phyloP scores from a whole-genome alignment of 805 yeast genomes.

The Saturnispora diversa region DNA sequence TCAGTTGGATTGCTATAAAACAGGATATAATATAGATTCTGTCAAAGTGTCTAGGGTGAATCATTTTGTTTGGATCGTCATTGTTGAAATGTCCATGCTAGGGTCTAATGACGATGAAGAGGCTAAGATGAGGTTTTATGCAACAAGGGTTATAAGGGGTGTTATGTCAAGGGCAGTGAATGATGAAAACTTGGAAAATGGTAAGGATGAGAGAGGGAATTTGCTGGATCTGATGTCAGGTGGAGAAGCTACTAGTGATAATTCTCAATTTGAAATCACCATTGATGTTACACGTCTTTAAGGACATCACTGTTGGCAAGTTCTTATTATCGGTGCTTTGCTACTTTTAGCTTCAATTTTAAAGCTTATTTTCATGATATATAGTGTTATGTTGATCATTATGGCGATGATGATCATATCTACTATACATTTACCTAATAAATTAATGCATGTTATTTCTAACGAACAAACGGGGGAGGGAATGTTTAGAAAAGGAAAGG shows the following conservation, averaged over 20 bases:
- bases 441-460: too few relatives aligned
- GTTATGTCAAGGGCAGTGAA: constrained; percentile 23
- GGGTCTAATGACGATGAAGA: constrained; percentile 75
- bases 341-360: neutral
- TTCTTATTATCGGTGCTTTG: neutral
- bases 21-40: constrained; percentile 39
- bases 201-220: neutral
- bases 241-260: constrained; percentile 18
- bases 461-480: too few relatives aligned
- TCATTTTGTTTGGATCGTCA: constrained; percentile 49
- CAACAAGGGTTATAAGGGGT: constrained; percentile 35
- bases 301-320: neutral
- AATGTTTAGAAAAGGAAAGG: too few relatives aligned
- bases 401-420: too few relatives aligned
- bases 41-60: constrained; percentile 56
- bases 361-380: too few relatives aligned
- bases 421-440: too few relatives aligned
- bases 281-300: constrained; percentile 31
- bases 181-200: constrained; percentile 8
- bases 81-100: constrained; percentile 46
- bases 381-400: too few relatives aligned
- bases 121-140: constrained; percentile 43
- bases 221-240: constrained; percentile 22
- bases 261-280: constrained; percentile 35
- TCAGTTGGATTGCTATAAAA: constrained; percentile 43